phyloP scores from a whole-genome alignment of 805 yeast genomes.

The Teunomyces barrocoloradensis region DNA sequence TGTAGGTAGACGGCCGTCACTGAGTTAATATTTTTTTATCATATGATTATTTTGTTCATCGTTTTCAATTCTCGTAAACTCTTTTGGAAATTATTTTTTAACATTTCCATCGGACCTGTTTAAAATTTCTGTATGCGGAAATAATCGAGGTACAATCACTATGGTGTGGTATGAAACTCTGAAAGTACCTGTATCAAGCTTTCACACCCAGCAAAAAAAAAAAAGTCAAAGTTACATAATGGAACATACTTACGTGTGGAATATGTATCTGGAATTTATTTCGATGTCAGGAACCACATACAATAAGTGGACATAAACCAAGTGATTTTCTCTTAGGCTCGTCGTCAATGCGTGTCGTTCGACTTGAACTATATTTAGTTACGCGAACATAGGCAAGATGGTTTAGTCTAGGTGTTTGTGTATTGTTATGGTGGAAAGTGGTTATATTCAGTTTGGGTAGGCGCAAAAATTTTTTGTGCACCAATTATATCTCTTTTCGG shows the following conservation, averaged over 20 bases:
- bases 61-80: constrained; percentile 2
- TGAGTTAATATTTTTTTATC: background rate
- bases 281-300: background rate
- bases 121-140: constrained; percentile 1
- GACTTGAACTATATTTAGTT: background rate
- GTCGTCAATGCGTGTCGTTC: background rate
- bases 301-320: background rate
- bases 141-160: constrained; percentile 1
- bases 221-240: background rate
- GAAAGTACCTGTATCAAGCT: background rate
- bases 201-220: background rate
- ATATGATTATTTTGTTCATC: background rate
- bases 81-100: background rate
- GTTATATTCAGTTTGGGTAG: background rate
- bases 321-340: background rate
- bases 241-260: background rate
- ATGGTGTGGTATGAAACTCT: background rate
- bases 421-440: background rate
- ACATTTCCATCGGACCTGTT: background rate
- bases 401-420: background rate
- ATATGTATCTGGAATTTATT: background rate
- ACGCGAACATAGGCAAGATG: background rate
- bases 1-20: background rate
- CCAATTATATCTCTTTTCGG: background rate
- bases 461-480: background rate